Conservation (phyloP, 805 yeast genomes). For the Candida silvatica region DNA sequence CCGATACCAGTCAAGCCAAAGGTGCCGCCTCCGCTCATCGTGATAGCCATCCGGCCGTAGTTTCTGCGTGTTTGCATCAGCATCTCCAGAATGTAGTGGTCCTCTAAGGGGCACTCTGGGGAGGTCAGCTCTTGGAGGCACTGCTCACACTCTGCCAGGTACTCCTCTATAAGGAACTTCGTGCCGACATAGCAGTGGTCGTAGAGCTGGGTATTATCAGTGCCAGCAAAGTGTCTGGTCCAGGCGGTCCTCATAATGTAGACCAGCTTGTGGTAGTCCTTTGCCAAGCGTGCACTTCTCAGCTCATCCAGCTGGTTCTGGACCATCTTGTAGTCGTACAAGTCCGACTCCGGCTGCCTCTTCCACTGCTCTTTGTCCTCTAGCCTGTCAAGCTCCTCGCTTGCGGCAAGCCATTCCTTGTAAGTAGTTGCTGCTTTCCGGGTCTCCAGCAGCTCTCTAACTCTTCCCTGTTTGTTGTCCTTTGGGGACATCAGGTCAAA, state of each 20-base stretch:
- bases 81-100: constrained; percentile 63
- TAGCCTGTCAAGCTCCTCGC: constrained; percentile 55
- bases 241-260: constrained; percentile 79
- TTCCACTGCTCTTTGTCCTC: constrained; percentile 72
- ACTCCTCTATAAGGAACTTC: constrained; percentile 73
- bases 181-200: constrained; percentile 81
- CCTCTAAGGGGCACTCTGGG: constrained; percentile 43
- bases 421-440: constrained; percentile 40
- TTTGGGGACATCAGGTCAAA: background rate
- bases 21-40: constrained; percentile 94
- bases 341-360: constrained; percentile 41
- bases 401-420: constrained; percentile 58
- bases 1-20: constrained; percentile 93
- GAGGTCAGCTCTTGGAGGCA: constrained; percentile 32
- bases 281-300: constrained; percentile 44
- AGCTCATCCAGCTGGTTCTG: constrained; percentile 44
- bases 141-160: constrained; percentile 64
- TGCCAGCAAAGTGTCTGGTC: constrained; percentile 78
- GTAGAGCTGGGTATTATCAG: constrained; percentile 74
- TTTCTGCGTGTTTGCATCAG: constrained; percentile 82
- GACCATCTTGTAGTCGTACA: constrained; percentile 68
- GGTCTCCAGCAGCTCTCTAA: constrained; percentile 8
- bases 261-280: constrained; percentile 53
- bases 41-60: constrained; percentile 89
- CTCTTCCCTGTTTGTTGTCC: constrained; percentile 3